Evolutionary conservation across 1,284 basidiomycete species (phyloP).

Genomic region (Sanghuangporus sanghuang): DNA sequence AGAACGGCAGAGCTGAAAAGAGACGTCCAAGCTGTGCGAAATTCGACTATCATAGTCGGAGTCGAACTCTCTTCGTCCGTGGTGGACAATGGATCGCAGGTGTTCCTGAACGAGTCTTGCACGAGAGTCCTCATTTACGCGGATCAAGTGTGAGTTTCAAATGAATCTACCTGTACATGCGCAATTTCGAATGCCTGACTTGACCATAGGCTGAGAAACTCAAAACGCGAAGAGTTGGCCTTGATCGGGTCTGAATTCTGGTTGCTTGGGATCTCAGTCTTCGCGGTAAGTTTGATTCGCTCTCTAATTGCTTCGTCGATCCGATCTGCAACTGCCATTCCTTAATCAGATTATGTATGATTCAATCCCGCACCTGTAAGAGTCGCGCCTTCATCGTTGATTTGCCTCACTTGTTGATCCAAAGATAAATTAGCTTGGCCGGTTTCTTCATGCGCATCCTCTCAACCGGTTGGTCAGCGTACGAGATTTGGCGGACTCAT

Average conservation of each 20-base stretch:
- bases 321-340: neutral
- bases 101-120: slow-evolving; percentile 33
- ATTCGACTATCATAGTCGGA: slow-evolving; percentile 20
- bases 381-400: neutral
- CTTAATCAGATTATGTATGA: slow-evolving; percentile 31
- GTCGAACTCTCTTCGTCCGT: neutral
- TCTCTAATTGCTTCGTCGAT: neutral
- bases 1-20: neutral
- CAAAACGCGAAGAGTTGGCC: slow-evolving; percentile 45
- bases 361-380: slow-evolving; percentile 45
- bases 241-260: slow-evolving; percentile 52
- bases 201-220: slow-evolving; percentile 37
- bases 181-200: neutral
- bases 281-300: slow-evolving; percentile 27
- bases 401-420: neutral
- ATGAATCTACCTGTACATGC: too few species aligned
- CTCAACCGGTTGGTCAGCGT: slow-evolving; percentile 46
- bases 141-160: slow-evolving; percentile 19
- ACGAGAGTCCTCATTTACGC: slow-evolving; percentile 40
- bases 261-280: slow-evolving; percentile 49
- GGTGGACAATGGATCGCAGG: neutral
- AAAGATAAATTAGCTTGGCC: slow-evolving; percentile 28
- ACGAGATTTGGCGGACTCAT: slow-evolving; percentile 42
- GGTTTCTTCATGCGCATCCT: slow-evolving; percentile 42
- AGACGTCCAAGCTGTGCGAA: neutral